phyloP scores from a whole-genome alignment of 192 early-diverging fungal species.

The Mortierella claussenii region DNA sequence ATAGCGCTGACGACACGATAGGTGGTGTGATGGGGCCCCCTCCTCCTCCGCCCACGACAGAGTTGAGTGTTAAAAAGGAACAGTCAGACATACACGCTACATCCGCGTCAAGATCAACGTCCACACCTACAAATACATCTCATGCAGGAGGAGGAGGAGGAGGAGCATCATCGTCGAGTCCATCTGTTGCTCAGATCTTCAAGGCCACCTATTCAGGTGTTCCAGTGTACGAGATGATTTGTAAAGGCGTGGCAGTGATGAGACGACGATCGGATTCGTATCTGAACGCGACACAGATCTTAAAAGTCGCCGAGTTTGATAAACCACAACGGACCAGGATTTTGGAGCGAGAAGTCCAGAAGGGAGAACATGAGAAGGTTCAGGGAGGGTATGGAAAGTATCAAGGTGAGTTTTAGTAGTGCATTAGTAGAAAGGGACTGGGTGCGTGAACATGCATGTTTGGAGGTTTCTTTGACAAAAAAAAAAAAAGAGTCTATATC shows the following conservation, averaged over 20 bases:
- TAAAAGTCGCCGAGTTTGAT: conserved; percentile 96
- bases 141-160: no score
- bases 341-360: conserved; percentile 91
- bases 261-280: conserved; percentile 85
- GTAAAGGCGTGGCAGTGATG: conserved; percentile 82
- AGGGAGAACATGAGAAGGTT: conserved; percentile 91
- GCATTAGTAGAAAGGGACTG: no score
- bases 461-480: not conserved
- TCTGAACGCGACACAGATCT: conserved; percentile 97
- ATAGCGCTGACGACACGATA: no score
- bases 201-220: conserved; percentile 93
- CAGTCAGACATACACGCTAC: no score
- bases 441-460: no score
- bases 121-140: no score
- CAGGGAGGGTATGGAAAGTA: conserved; percentile 99
- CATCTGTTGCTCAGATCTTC: conserved; percentile 83
- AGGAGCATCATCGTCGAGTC: no score
- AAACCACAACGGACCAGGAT: conserved; percentile 94
- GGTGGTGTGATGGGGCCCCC: no score
- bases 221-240: conserved; percentile 95
- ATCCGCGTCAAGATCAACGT: no score
- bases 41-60: no score
- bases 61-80: no score
- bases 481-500: conserved; percentile 27
- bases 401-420: conserved; percentile 84